These are phyloP conservation scores for Platanthera guangdongensis DNA, from an alignment of 106 monocot species.

Conservation along the genomic window DNA sequence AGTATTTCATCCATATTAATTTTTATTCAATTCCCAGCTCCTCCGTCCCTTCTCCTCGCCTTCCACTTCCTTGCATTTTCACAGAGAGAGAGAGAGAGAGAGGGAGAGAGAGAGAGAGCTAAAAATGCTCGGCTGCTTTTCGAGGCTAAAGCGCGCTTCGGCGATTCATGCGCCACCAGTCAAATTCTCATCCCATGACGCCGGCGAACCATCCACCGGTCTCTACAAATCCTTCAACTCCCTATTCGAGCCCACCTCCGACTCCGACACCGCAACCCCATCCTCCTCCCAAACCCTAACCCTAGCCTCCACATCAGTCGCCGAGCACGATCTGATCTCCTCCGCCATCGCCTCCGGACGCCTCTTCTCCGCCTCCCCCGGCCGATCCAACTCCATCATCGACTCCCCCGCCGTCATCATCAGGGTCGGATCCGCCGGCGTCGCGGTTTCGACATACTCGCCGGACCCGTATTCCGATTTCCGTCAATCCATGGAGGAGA, in stretches of 20 bases:
- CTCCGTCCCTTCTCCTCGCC: background rate
- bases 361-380: slow-evolving; percentile 44
- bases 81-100: slow-evolving; percentile 8
- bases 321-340: slow-evolving; percentile 35
- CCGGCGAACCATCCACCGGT: background rate
- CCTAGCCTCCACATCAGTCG: slow-evolving; percentile 3
- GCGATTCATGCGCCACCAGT: background rate
- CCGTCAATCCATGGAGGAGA: slow-evolving; percentile 69
- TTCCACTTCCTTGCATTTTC: background rate
- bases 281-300: slow-evolving; percentile 15
- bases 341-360: slow-evolving; percentile 51
- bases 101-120: slow-evolving; percentile 12
- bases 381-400: slow-evolving; percentile 52
- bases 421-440: slow-evolving; percentile 16
- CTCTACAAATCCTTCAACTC: slow-evolving; percentile 38
- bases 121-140: slow-evolving; percentile 21
- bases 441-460: slow-evolving; percentile 46
- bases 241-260: slow-evolving; percentile 23
- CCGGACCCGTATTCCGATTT: slow-evolving; percentile 60
- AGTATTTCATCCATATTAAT: background rate
- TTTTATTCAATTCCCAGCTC: background rate
- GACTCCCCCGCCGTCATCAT: background rate
- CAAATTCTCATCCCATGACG: background rate
- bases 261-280: slow-evolving; percentile 14
- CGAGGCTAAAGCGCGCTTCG: slow-evolving; percentile 10